Evolutionary conservation across 306 rosid genomes (phyloP), one percentile per base, ranked within the genome.

Genomic region (Hippophae gyantsensis): DNA sequence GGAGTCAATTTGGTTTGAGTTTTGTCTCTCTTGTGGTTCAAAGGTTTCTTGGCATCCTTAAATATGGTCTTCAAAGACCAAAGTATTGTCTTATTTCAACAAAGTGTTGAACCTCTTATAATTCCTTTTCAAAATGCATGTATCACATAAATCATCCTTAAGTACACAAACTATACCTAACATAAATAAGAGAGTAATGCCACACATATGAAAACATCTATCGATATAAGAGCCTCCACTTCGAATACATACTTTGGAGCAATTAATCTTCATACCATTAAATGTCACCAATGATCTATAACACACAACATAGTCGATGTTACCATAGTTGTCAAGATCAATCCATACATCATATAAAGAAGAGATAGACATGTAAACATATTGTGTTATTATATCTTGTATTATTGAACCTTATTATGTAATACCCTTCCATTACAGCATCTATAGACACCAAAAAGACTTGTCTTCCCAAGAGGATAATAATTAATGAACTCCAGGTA

Each of bases 221-320:
- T 78, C 46, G 85, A 82, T 52, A 80, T 40, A 52, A 92, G 89
- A 76, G 81, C 80, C 55, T 61, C 81, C 61, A 81, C 93, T 60
- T 87, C 98, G 43, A 92, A 87, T 66, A 87, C 95, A 70, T 83
- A 92, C 83, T 92, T 92, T 0, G 98, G 98, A 62, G 98, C 95
- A 76, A 92, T 87, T 75, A 92, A 80, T 45, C 96, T 96, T 96
- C 98, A 92, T 26, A 87, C 98, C 98, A 92, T 92, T 81, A 87
- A 74, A 82, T 87, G 98, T 68, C 98, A 92, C 67, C 96, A 72
- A n/a, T 92, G 98, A 58, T 83, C 68, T 13, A 86, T 80, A 57
- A 92, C 98, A 13, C 98, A 92, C 26, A 87, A 42, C 72, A 92
- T 85, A 0, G 93, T 78, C 43, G 73, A 82, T 41, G 88, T 83